These are phyloP conservation scores for Xylaria polymorpha DNA, from an alignment of 2,329 filamentous ascomycete genomes.

Conservation along the genomic window DNA sequence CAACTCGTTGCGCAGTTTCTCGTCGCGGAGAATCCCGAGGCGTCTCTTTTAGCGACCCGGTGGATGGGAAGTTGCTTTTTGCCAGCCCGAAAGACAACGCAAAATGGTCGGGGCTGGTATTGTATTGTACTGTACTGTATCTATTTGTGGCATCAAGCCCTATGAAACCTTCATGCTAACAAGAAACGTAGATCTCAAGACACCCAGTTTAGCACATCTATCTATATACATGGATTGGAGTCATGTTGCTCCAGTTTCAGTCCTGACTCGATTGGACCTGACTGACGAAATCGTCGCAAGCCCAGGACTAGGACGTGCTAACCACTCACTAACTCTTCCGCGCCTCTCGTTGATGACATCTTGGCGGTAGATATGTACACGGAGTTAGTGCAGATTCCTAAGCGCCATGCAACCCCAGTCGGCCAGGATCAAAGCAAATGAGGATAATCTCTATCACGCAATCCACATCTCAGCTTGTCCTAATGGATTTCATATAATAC, in stretches of 20 bases:
- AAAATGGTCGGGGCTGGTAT: slow-evolving; percentile 9
- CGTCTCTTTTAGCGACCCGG: slow-evolving; percentile 6
- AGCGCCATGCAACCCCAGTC: slow-evolving; percentile 24
- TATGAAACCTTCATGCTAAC: slow-evolving; percentile 14
- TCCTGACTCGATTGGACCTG: neutral
- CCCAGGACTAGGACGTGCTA: neutral
- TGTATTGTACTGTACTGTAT: slow-evolving; percentile 10
- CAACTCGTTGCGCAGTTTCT: neutral
- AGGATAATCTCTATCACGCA: slow-evolving; percentile 32
- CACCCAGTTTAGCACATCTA: neutral
- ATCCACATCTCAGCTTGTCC: slow-evolving; percentile 7
- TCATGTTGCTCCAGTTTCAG: slow-evolving; percentile 2
- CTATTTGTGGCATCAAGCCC: slow-evolving; percentile 20
- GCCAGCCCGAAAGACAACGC: neutral
- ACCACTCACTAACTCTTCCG: neutral
- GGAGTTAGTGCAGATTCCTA: neutral
- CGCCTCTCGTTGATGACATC: neutral
- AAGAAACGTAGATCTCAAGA: slow-evolving; percentile 10
- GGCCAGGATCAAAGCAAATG: slow-evolving; percentile 25
- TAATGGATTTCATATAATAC: neutral
- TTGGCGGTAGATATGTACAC: neutral
- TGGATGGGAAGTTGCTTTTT: slow-evolving; percentile 11
- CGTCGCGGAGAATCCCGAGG: neutral
- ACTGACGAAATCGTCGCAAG: neutral
- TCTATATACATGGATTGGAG: neutral